Evolutionary conservation across 768 basidiomycete genomes (phyloP).

Genomic region (Royoungia palumana): DNA sequence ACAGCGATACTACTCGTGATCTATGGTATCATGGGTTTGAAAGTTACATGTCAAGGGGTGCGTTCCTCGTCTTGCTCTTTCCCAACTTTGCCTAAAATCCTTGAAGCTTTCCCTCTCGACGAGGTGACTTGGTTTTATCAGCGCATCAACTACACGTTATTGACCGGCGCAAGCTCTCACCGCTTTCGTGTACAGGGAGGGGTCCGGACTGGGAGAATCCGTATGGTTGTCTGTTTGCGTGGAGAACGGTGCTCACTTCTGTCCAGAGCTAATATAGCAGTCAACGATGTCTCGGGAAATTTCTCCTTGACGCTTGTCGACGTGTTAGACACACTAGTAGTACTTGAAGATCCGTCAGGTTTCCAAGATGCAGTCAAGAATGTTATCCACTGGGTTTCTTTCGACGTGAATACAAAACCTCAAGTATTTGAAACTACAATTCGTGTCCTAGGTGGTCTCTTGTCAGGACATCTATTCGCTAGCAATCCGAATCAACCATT

Average conservation of each 20-base stretch:
- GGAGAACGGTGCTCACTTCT: conserved; percentile 12
- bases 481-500: conserved; percentile 62
- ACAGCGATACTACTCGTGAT: conserved; percentile 66
- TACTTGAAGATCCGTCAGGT: conserved; percentile 72
- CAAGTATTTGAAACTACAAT: conserved; percentile 99
- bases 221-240: conserved; percentile 43
- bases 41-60: conserved; percentile 84
- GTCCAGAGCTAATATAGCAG: conserved; percentile 61
- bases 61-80: conserved; percentile 12
- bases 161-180: conserved; percentile 60
- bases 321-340: conserved; percentile 84
- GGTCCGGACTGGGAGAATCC: conserved; percentile 86
- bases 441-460: conserved; percentile 84
- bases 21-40: conserved; percentile 91
- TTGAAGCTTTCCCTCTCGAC: conserved; percentile 77
- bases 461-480: conserved; percentile 85
- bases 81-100: conserved; percentile 19
- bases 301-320: conserved; percentile 84
- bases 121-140: conserved; percentile 49
- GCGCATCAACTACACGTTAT: conserved; percentile 1
- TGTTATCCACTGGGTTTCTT: conserved; percentile 79
- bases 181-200: conserved; percentile 80
- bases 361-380: conserved; percentile 85
- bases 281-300: conserved; percentile 94
- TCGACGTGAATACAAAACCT: conserved; percentile 93